These are phyloP conservation scores for Zygotorulaspora chibaensis DNA, from an alignment of 805 yeast species.

Conservation along the genomic window DNA sequence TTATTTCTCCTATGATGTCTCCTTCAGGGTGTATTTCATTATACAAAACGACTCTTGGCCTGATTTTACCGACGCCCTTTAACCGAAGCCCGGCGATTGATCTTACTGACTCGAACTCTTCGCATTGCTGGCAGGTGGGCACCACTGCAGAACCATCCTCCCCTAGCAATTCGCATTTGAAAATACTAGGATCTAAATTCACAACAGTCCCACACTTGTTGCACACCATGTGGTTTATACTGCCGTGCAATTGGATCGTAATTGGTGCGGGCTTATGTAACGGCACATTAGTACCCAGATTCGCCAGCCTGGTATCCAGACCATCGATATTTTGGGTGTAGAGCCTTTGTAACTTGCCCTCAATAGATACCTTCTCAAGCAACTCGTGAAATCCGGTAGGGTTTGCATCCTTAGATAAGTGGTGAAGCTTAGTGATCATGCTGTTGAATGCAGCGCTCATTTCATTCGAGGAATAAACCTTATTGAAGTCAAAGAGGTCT, in stretches of 20 bases:
- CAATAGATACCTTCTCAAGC: conserved; percentile 54
- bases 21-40: conserved; percentile 83
- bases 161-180: conserved; percentile 37
- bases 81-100: conserved; percentile 58
- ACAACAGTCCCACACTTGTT: conserved; percentile 65
- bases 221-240: conserved; percentile 67
- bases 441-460: conserved; percentile 64
- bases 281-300: conserved; percentile 49
- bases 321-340: conserved; percentile 90
- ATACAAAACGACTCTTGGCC: conserved; percentile 67
- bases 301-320: conserved; percentile 56
- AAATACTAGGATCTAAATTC: conserved; percentile 49
- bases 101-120: conserved; percentile 53
- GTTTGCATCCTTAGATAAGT: conserved; percentile 47
- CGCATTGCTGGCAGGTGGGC: conserved; percentile 65
- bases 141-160: conserved; percentile 21
- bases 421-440: conserved; percentile 61
- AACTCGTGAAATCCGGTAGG: conserved; percentile 76
- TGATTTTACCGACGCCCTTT: conserved; percentile 56
- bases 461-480: conserved; percentile 61
- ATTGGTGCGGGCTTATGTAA: conserved; percentile 47
- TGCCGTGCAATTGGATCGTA: conserved; percentile 82
- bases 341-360: conserved; percentile 62
- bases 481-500: conserved; percentile 67
- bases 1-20: conserved; percentile 74